Conservation (phyloP, 2,329 filamentous ascomycete species). For the Paramyrothecium sp. region DNA sequence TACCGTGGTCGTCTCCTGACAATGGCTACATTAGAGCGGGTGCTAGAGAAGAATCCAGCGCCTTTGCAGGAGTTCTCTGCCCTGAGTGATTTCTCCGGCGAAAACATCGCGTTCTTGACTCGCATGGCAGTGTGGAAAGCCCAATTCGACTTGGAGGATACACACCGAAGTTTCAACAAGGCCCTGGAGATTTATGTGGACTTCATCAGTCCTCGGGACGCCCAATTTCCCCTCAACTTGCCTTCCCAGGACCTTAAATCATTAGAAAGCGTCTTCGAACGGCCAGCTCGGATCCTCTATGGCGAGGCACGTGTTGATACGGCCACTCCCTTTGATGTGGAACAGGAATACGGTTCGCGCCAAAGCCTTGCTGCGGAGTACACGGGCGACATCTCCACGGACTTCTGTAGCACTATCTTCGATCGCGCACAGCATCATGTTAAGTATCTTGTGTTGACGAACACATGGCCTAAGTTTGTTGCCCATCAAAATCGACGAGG, state of each 20-base stretch:
- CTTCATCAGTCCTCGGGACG: conserved; percentile 57
- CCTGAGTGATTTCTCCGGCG: conserved; percentile 65
- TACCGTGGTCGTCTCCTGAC: conserved; percentile 46
- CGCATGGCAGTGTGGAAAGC: conserved; percentile 56
- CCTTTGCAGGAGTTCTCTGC: conserved; percentile 65
- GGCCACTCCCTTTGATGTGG: conserved; percentile 34
- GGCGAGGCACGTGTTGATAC: conserved; percentile 34
- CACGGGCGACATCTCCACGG: conserved; percentile 41
- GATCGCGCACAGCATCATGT: conserved; percentile 57
- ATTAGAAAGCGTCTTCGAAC: conserved; percentile 55
- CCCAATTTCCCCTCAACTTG: conserved; percentile 65
- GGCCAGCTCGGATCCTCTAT: conserved; percentile 41
- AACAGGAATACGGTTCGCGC: conserved; percentile 1
- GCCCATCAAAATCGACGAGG: conserved; percentile 20
- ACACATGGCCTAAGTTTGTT: conserved; percentile 64
- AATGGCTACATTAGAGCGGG: conserved; percentile 62
- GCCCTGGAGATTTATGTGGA: conserved; percentile 61
- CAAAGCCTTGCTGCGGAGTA: conserved; percentile 19
- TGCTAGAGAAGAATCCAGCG: conserved; percentile 56
- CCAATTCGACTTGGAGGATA: conserved; percentile 13
- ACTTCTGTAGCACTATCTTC: conserved; percentile 53
- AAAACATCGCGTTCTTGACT: conserved; percentile 68
- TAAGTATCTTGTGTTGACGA: conserved; percentile 66
- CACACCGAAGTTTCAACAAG: conserved; percentile 41
- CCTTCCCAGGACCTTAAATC: conserved; percentile 49